Evolutionary conservation across 176 grass and related monocot genomes (phyloP).

Genomic region (Metroxylon sagu): DNA sequence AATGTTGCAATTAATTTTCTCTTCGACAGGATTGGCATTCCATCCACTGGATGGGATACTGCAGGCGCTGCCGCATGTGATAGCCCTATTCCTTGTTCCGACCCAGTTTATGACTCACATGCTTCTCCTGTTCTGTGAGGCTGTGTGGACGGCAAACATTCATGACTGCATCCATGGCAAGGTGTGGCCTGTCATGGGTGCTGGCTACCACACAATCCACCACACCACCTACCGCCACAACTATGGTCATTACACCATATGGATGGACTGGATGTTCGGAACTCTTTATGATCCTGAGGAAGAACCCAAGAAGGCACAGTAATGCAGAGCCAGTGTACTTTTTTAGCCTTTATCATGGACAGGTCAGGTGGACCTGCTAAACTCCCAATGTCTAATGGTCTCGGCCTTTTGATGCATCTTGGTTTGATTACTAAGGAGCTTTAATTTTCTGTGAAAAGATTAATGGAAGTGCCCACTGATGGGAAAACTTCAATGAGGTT

Average conservation of each 20-base stretch:
- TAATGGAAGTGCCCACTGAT: too few species aligned
- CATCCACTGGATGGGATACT: slow-evolving; percentile 94
- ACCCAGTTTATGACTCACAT: slow-evolving; percentile 65
- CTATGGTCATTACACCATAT: slow-evolving; percentile 97
- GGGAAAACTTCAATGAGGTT: too few species aligned
- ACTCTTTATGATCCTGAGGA: slow-evolving; percentile 69
- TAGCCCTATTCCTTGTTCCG: slow-evolving; percentile 62
- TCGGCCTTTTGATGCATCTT: too few species aligned
- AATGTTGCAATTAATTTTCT: background rate
- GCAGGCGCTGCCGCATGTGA: slow-evolving; percentile 71
- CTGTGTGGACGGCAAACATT: slow-evolving; percentile 84
- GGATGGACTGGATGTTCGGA: slow-evolving; percentile 96
- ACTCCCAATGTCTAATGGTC: too few species aligned
- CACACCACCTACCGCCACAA: slow-evolving; percentile 96
- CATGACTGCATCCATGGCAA: slow-evolving; percentile 96
- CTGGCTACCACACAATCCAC: slow-evolving; percentile 94
- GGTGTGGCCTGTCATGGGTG: slow-evolving; percentile 95
- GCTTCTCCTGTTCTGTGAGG: slow-evolving; percentile 58
- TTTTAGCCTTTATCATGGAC: too few species aligned
- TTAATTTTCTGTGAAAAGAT: too few species aligned
- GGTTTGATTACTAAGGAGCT: too few species aligned
- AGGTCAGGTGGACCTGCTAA: too few species aligned
- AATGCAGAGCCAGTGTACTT: background rate
- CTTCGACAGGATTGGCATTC: slow-evolving; percentile 64
- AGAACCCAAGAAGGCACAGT: slow-evolving; percentile 41